Percentiles rank a stretch among this genome's conserved stretches.
Evolutionary conservation across 2,329 filamentous ascomycete species (phyloP).

Genomic region (Cytospora leucostoma): DNA sequence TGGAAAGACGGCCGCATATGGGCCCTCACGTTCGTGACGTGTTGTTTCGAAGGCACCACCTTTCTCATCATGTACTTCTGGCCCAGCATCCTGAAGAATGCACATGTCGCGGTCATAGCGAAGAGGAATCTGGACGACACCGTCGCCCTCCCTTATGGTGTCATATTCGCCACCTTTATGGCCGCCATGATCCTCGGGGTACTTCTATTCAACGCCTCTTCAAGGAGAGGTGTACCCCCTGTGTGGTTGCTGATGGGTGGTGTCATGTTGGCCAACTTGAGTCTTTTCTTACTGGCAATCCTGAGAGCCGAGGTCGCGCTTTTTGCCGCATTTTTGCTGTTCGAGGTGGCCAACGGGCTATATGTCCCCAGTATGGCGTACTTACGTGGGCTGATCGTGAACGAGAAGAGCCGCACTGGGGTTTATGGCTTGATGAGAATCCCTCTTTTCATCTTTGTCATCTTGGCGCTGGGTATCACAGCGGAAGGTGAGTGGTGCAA

Average conservation of each 20-base stretch:
- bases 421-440: slow-evolving; percentile 35
- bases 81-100: slow-evolving; percentile 36
- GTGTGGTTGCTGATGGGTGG: slow-evolving; percentile 32
- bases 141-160: slow-evolving; percentile 35
- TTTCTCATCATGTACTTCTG: slow-evolving; percentile 40
- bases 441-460: slow-evolving; percentile 30
- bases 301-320: slow-evolving; percentile 31
- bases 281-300: slow-evolving; percentile 32
- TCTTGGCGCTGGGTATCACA: slow-evolving; percentile 25
- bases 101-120: slow-evolving; percentile 27
- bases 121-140: not conserved
- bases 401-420: slow-evolving; percentile 34
- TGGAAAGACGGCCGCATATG: slow-evolving; percentile 34
- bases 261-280: slow-evolving; percentile 31
- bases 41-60: slow-evolving; percentile 39
- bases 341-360: slow-evolving; percentile 39
- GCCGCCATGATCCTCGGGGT: slow-evolving; percentile 31
- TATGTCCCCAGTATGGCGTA: slow-evolving; percentile 39
- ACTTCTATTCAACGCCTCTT: slow-evolving; percentile 25
- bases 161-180: slow-evolving; percentile 58
- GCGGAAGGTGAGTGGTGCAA: slow-evolving; percentile 24
- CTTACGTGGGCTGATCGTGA: slow-evolving; percentile 35
- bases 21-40: slow-evolving; percentile 38
- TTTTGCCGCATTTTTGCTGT: slow-evolving; percentile 34
- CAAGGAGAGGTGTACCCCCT: slow-evolving; percentile 1